Conservation (phyloP, 2,329 filamentous ascomycete species). For the Pyrenophora graminea region DNA sequence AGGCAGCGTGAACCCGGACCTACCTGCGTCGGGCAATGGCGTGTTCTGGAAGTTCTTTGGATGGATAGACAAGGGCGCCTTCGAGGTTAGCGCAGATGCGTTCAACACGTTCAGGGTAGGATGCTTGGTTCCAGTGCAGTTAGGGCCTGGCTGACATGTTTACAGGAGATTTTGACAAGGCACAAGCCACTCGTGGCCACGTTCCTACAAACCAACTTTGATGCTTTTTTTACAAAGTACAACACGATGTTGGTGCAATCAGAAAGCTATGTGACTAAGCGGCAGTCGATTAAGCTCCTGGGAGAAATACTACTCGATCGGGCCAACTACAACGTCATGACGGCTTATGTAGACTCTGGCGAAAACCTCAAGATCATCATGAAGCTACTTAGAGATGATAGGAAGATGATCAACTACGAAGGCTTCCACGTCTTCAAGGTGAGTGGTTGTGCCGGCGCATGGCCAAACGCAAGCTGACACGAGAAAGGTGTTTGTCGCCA, state of each 20-base stretch:
- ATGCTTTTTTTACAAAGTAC: slow-evolving; percentile 89
- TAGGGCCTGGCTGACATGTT: slow-evolving; percentile 17
- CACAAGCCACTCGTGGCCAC: slow-evolving; percentile 90
- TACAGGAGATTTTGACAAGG: slow-evolving; percentile 87
- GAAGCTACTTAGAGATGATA: slow-evolving; percentile 92
- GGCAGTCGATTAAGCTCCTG: slow-evolving; percentile 95
- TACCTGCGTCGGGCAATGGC: slow-evolving; percentile 75
- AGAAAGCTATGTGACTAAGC: slow-evolving; percentile 95
- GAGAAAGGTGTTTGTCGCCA: slow-evolving; percentile 87
- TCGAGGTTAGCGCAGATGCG: slow-evolving; percentile 95
- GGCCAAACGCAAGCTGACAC: slow-evolving; percentile 13
- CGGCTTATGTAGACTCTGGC: slow-evolving; percentile 89
- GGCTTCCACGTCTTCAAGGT: slow-evolving; percentile 98
- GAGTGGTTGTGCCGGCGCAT: neutral
- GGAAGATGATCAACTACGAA: slow-evolving; percentile 99
- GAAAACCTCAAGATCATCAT: slow-evolving; percentile 98
- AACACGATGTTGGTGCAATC: slow-evolving; percentile 87
- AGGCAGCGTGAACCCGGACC: slow-evolving; percentile 74
- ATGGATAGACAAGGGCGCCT: slow-evolving; percentile 95
- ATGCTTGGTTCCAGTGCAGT: neutral
- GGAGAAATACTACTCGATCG: slow-evolving; percentile 93
- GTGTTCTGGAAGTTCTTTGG: slow-evolving; percentile 97
- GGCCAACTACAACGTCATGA: slow-evolving; percentile 98
- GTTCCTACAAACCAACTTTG: slow-evolving; percentile 88
- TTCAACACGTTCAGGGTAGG: slow-evolving; percentile 93